Evolutionary conservation across 106 monocot genomes (phyloP).

Genomic region (Platanthera zijinensis): DNA sequence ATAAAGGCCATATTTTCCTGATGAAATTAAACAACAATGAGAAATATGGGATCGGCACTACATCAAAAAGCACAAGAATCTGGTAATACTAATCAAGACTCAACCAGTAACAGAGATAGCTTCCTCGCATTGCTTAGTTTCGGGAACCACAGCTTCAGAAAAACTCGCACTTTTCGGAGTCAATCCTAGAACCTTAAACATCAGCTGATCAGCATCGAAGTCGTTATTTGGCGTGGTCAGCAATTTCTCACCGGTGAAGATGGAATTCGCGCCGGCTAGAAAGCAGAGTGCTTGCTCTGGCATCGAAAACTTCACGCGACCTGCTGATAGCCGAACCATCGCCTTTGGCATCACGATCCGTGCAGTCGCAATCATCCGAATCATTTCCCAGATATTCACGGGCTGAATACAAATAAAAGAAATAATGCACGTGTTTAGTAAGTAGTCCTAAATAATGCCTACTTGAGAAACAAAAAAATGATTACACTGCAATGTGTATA

Average conservation of each 20-base stretch:
- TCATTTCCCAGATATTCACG: slow-evolving; percentile 96
- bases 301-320: slow-evolving; percentile 83
- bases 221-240: slow-evolving; percentile 90
- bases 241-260: slow-evolving; percentile 91
- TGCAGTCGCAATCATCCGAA: slow-evolving; percentile 89
- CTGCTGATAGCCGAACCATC: slow-evolving; percentile 93
- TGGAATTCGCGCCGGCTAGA: slow-evolving; percentile 91
- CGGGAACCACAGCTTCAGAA: slow-evolving; percentile 19
- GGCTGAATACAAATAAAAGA: slow-evolving; percentile 29
- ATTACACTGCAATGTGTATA: too few relatives aligned
- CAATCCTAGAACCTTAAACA: slow-evolving; percentile 89
- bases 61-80: neutral
- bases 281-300: slow-evolving; percentile 94
- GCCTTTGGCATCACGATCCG: slow-evolving; percentile 95
- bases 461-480: neutral
- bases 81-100: neutral
- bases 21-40: neutral
- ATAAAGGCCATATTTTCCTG: neutral
- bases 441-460: neutral
- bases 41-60: neutral
- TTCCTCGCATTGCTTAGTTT: slow-evolving; percentile 17
- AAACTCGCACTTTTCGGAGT: slow-evolving; percentile 70
- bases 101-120: slow-evolving; percentile 32
- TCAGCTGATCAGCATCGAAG: slow-evolving; percentile 71
- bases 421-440: neutral